Conservation (phyloP, 202 grass and related monocot species). For the Carex arenaria region DNA sequence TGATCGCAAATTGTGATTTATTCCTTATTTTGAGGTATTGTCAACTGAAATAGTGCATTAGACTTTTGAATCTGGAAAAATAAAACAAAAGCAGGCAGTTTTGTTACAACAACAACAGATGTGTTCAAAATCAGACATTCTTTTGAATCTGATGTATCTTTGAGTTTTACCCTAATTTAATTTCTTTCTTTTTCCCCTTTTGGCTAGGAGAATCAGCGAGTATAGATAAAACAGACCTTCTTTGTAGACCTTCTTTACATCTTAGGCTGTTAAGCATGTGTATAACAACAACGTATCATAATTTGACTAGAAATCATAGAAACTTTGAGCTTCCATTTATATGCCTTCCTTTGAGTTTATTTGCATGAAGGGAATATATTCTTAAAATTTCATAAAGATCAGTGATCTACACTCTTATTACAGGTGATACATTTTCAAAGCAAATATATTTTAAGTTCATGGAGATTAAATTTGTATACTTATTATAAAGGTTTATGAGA, state of each 20-base stretch:
- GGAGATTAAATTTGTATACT: background rate
- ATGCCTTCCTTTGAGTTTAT: background rate
- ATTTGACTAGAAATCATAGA: constrained; percentile 7
- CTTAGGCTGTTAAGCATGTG: constrained; percentile 1
- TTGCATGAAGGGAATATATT: background rate
- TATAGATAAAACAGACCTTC: background rate
- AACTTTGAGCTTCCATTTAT: background rate
- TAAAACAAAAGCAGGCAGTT: background rate
- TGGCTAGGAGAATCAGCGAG: background rate
- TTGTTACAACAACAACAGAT: background rate
- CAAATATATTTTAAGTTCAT: background rate
- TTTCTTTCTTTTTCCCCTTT: background rate
- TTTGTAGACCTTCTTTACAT: constrained; percentile 11
- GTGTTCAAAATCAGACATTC: too few relatives aligned
- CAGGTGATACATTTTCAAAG: background rate
- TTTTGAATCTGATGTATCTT: constrained; percentile 1
- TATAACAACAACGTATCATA: background rate
- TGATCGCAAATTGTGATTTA: too few relatives aligned
- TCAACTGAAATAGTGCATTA: too few relatives aligned
- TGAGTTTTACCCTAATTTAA: background rate
- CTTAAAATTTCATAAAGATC: background rate
- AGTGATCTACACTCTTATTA: background rate
- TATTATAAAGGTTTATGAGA: constrained; percentile 27
- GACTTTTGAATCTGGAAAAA: background rate
- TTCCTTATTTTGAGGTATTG: too few relatives aligned